These are phyloP conservation scores for Pichia paraexigua DNA, from an alignment of 805 yeast species.

Conservation along the genomic window DNA sequence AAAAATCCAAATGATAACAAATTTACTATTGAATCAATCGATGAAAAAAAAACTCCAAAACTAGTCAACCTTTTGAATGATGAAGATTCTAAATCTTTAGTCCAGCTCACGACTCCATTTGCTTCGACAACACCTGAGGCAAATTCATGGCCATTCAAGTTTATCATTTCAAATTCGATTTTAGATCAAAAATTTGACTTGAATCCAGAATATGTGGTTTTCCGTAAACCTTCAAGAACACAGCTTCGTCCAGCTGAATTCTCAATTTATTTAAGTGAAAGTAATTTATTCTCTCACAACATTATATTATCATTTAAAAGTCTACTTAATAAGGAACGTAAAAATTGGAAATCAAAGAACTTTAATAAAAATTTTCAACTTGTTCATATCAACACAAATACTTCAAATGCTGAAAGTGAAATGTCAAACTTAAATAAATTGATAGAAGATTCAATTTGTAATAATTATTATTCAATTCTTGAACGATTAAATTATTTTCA, in stretches of 20 bases:
- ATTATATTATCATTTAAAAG: not conserved
- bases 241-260: not conserved
- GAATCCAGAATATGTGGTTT: not conserved
- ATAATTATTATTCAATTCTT: conserved; percentile 9
- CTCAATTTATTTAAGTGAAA: not conserved
- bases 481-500: conserved; percentile 14
- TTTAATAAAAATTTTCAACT: not conserved
- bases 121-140: not conserved
- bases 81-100: not conserved
- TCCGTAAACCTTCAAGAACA: conserved; percentile 8
- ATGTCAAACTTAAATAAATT: not conserved
- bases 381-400: not conserved
- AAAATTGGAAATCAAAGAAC: conserved; percentile 4
- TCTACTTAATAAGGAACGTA: conserved; percentile 1
- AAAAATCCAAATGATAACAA: not conserved
- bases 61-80: not conserved
- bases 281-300: not conserved
- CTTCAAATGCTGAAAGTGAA: not conserved
- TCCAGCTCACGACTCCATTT: not conserved
- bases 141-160: not conserved
- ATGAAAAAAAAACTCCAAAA: not conserved
- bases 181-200: not conserved
- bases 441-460: not conserved
- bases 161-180: not conserved
- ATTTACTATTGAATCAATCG: not conserved